Evolutionary conservation across 139 green algal species (phyloP).

Genomic region (Auxenochlorella protothecoides): DNA sequence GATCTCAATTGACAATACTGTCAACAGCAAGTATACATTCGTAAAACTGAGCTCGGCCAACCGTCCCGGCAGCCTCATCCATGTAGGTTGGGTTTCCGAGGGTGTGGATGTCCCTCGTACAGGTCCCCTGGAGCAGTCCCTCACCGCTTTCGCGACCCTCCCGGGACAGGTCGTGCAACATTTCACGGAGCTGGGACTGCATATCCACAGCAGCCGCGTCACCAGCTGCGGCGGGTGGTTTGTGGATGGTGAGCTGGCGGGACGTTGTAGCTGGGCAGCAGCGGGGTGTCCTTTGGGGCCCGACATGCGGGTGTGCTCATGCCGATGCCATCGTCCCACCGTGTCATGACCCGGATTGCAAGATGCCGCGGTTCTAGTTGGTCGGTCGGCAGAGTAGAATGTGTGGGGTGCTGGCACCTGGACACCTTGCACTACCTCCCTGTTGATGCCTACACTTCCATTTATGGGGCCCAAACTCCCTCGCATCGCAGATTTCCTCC

Average conservation of each 20-base stretch:
- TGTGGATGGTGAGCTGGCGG: conserved; percentile 69
- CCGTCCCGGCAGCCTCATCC: conserved; percentile 85
- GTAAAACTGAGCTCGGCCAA: conserved; percentile 91
- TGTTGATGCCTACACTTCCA: not conserved
- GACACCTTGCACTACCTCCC: not conserved
- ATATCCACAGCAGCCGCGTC: conserved; percentile 71
- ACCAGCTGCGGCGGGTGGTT: conserved; percentile 93
- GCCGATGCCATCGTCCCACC: too few relatives aligned
- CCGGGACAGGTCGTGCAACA: conserved; percentile 82
- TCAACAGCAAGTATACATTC: conserved; percentile 55
- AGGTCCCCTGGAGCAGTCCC: not conserved
- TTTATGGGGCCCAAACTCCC: not conserved
- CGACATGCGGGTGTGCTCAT: too few relatives aligned
- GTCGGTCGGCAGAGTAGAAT: too few relatives aligned
- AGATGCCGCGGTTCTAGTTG: too few relatives aligned
- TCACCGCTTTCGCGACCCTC: not conserved
- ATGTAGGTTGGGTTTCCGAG: conserved; percentile 35
- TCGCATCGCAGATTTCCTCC: conserved; percentile 67
- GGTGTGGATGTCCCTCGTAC: not conserved
- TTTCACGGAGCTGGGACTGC: conserved; percentile 83
- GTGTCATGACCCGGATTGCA: too few relatives aligned
- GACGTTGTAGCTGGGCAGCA: not conserved
- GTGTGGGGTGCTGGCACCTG: not conserved
- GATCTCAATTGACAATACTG: conserved; percentile 70
- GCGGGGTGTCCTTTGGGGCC: too few relatives aligned